These are phyloP conservation scores for Dimargaris verticillata DNA, from an alignment of 192 early-diverging fungal species.

Conservation along the genomic window DNA sequence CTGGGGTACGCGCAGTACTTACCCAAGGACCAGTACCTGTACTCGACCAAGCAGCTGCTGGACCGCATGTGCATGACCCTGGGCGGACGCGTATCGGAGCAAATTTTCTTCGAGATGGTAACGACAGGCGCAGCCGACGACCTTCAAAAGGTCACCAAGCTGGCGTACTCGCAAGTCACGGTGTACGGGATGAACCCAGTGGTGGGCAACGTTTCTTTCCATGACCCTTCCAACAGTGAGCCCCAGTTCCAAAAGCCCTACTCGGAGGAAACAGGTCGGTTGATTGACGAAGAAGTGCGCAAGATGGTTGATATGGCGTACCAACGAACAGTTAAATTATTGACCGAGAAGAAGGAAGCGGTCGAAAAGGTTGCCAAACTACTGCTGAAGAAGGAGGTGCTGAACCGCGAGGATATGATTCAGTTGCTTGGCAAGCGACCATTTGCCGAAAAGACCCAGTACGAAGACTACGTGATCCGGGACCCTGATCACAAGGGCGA, in stretches of 20 bases:
- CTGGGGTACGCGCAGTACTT: slow-evolving; percentile 98
- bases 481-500: slow-evolving; percentile 10
- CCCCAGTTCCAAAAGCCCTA: slow-evolving; percentile 87
- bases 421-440: slow-evolving; percentile 68
- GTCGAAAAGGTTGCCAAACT: slow-evolving; percentile 86
- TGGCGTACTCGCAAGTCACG: slow-evolving; percentile 91
- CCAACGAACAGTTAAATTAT: slow-evolving; percentile 59
- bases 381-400: slow-evolving; percentile 91
- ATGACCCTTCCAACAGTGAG: slow-evolving; percentile 44
- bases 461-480: slow-evolving; percentile 46
- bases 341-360: slow-evolving; percentile 66
- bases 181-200: slow-evolving; percentile 87
- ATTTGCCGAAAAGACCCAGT: slow-evolving; percentile 54
- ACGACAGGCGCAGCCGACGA: slow-evolving; percentile 99
- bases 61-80: slow-evolving; percentile 88
- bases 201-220: slow-evolving; percentile 76
- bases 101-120: slow-evolving; percentile 82
- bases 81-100: slow-evolving; percentile 71
- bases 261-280: slow-evolving; percentile 77
- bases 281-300: slow-evolving; percentile 93
- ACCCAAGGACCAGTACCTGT: slow-evolving; percentile 92
- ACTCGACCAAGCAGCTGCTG: slow-evolving; percentile 76
- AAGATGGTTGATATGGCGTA: slow-evolving; percentile 67
- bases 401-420: slow-evolving; percentile 93
- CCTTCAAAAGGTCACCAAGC: slow-evolving; percentile 88